Percentiles rank a stretch among this genome's conserved stretches.
These are phyloP conservation scores for Tremellales sp. DNA, from an alignment of 1,284 basidiomycete species.

Conservation along the genomic window DNA sequence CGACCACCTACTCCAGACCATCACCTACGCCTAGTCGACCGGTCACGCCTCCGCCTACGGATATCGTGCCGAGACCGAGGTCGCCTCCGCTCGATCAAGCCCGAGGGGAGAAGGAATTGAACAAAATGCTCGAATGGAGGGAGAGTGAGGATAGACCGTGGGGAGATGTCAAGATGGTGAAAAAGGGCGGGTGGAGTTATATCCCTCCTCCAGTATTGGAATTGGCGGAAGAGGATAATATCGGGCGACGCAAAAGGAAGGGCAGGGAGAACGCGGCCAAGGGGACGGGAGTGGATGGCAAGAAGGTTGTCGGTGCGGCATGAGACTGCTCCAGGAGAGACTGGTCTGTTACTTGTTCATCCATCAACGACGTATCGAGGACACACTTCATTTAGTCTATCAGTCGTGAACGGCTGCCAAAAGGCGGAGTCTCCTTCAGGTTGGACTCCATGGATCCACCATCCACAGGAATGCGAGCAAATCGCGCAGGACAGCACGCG, in stretches of 20 bases:
- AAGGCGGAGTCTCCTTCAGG: no score
- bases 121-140: slow-evolving; percentile 25
- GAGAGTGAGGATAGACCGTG: slow-evolving; percentile 36
- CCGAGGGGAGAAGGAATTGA: slow-evolving; percentile 29
- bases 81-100: slow-evolving; percentile 26
- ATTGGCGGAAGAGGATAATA: slow-evolving; percentile 20
- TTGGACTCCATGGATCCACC: no score
- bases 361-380: no score
- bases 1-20: slow-evolving; percentile 21
- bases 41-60: slow-evolving; percentile 12
- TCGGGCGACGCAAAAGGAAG: slow-evolving; percentile 22
- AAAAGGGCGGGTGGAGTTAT: slow-evolving; percentile 25
- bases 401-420: no score
- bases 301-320: slow-evolving; percentile 38
- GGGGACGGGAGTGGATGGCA: slow-evolving; percentile 26
- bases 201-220: slow-evolving; percentile 16
- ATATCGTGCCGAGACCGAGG: slow-evolving; percentile 31
- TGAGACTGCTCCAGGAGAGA: not conserved
- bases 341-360: not conserved
- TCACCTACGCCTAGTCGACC: slow-evolving; percentile 8
- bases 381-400: no score
- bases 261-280: slow-evolving; percentile 19
- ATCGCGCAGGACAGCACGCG: no score
- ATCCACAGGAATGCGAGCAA: no score
- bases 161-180: slow-evolving; percentile 34